Base-by-base conservation (phyloP, 352 stramenopile species). In the Phytophthora fragariae region DNA sequence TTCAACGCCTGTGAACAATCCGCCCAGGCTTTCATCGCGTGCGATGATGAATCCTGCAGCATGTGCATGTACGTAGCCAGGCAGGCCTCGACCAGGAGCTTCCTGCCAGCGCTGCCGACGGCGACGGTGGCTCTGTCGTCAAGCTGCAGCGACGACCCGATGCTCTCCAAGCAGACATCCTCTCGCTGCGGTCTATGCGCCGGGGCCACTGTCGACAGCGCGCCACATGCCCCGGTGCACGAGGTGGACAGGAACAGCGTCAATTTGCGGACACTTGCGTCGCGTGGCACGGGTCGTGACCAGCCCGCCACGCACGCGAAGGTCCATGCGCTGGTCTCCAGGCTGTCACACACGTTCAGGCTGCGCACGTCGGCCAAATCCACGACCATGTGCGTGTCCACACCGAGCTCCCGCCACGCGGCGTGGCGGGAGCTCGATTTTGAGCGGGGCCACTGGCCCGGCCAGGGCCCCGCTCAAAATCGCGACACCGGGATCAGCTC, bases 251-350 rank as follows among this genome's bases (percentile, higher is more conserved):
- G 49, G 70, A 76, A 29, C 53, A 6, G 52, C 21, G 57, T 71
- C 63, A 67, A 17, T 58, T 29, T 66, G 63, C 58, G 50, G 62
- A 76, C 64, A 62, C 39, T 68, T 41, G 33, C 12, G 17, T 7
- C 39, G 11, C 37, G 63, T 72, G 69, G 69, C 57, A 56, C 53
- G 41, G 68, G 57, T 72, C 63, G 63, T 76, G 64, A 76, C 63
- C 59, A 21, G 44, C 44, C 37, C 67, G 41, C 39, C 39, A 64
- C 27, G 53, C 39, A 57, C 49, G 56, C 41, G 41, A 15, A n/a
- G 41, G 41, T 49, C 41, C 41, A n/a, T 15, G 24, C 61, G 31
- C 49, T 67, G 67, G 53, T 60, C 41, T 41, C 33, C 56, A 5
- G 14, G 68, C 62, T 75, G 68, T 75, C 68, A 68, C 62, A 72